These are phyloP conservation scores for Microbotryum silenes-acaulis DNA, from an alignment of 1,284 basidiomycete species.

Conservation along the genomic window DNA sequence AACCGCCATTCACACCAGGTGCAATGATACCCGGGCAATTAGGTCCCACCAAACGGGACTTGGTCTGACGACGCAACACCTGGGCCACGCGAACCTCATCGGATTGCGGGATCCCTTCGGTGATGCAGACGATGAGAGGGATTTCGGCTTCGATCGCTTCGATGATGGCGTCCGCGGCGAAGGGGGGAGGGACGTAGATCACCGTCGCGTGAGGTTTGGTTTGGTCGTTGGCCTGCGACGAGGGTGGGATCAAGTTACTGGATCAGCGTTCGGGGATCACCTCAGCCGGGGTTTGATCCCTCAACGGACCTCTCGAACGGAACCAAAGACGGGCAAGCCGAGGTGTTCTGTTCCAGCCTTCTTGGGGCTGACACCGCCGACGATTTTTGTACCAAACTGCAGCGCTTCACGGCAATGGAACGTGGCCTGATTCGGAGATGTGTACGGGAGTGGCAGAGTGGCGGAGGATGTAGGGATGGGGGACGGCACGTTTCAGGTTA, in stretches of 20 bases:
- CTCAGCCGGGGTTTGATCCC: neutral
- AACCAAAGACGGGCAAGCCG: constrained; percentile 89
- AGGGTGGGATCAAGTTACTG: neutral
- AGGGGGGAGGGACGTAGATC: constrained; percentile 89
- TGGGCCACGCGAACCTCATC: constrained; percentile 93
- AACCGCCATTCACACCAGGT: constrained; percentile 61
- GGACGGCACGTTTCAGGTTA: neutral
- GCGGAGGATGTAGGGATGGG: neutral
- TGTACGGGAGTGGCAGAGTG: neutral
- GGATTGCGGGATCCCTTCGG: constrained; percentile 91
- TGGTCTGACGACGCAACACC: constrained; percentile 86
- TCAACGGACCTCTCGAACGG: constrained; percentile 68
- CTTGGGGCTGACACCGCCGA: constrained; percentile 95
- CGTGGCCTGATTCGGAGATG: constrained; percentile 60
- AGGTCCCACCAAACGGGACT: constrained; percentile 72
- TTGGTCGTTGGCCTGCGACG: constrained; percentile 24
- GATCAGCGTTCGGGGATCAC: neutral
- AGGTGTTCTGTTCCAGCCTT: constrained; percentile 95
- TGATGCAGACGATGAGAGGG: constrained; percentile 90
- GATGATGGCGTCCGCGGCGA: constrained; percentile 87
- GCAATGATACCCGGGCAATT: constrained; percentile 99
- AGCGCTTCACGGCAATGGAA: constrained; percentile 95
- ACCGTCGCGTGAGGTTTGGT: constrained; percentile 73
- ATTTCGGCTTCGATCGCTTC: constrained; percentile 98
- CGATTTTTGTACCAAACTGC: constrained; percentile 91